phyloP scores from a whole-genome alignment of 1,284 basidiomycete species.

The Sanghuangporus sanghuang region DNA sequence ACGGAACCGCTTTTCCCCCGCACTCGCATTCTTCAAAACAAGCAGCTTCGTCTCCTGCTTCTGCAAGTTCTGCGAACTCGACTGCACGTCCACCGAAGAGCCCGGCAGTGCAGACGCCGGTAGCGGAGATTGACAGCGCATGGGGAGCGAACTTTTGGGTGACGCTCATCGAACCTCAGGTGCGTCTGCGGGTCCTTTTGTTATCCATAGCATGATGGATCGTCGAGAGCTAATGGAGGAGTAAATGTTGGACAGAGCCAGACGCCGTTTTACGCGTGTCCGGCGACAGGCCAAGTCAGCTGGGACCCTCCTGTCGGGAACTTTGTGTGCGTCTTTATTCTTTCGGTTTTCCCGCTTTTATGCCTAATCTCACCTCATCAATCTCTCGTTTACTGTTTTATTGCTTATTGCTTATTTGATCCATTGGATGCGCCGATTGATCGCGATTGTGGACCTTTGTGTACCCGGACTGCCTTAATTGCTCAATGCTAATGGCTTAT shows the following conservation, averaged over 20 bases:
- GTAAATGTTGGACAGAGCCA: slow-evolving; percentile 46
- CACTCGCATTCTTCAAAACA: not conserved
- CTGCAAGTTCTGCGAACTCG: not conserved
- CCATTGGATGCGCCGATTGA: not conserved
- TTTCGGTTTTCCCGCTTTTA: not conserved
- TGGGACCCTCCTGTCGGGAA: slow-evolving; percentile 91
- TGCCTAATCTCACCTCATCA: not conserved
- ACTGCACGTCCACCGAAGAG: slow-evolving; percentile 9
- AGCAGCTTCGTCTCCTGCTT: not conserved
- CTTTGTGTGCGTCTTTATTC: slow-evolving; percentile 62
- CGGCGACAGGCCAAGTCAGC: slow-evolving; percentile 84
- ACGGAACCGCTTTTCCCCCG: slow-evolving; percentile 3
- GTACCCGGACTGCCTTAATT: not conserved
- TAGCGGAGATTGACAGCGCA: slow-evolving; percentile 36
- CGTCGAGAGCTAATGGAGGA: not conserved
- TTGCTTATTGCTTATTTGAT: too few relatives aligned
- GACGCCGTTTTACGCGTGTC: slow-evolving; percentile 87
- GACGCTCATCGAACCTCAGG: slow-evolving; percentile 77
- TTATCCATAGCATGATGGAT: not conserved
- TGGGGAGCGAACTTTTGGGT: slow-evolving; percentile 90
- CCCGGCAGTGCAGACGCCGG: slow-evolving; percentile 9
- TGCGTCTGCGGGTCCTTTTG: slow-evolving; percentile 29
- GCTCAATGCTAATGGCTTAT: not conserved
- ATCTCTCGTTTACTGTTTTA: too few relatives aligned
- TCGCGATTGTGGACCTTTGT: not conserved